Conservation (phyloP, 73 alveolate genomes). For the Stentor roeselii region DNA sequence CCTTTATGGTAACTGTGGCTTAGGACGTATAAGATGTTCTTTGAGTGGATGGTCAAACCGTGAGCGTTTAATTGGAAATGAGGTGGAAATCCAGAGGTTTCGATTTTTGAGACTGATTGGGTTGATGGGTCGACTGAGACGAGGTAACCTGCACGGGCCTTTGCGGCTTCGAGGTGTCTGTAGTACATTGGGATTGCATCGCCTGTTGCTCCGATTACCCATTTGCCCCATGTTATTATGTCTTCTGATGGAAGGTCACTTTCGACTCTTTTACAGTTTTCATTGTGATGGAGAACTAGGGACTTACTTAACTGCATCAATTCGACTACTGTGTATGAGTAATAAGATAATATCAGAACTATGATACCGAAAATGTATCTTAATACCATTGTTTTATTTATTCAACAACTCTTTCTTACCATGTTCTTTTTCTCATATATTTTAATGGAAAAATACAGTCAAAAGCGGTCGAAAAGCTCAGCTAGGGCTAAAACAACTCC, state of each 20-base stretch:
- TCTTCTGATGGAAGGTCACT: not conserved
- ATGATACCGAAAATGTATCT: no score
- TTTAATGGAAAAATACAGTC: not conserved
- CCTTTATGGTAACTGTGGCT: not conserved
- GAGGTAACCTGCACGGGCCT: not conserved
- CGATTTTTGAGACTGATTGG: not conserved
- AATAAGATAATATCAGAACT: no score
- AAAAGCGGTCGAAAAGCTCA: not conserved
- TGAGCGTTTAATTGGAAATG: not conserved
- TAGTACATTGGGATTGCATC: not conserved
- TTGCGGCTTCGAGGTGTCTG: not conserved
- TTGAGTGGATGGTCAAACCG: not conserved
- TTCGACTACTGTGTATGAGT: not conserved
- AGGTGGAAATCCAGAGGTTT: not conserved
- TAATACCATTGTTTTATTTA: no score
- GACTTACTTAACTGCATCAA: conserved; percentile 89
- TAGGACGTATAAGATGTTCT: not conserved
- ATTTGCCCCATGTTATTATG: not conserved
- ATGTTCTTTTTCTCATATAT: no score
- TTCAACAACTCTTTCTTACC: no score
- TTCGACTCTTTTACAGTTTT: not conserved
- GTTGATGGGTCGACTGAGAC: conserved; percentile 7
- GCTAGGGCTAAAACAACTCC: not conserved
- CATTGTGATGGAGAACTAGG: conserved; percentile 90
- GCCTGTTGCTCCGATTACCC: not conserved